phyloP scores from a whole-genome alignment of 768 basidiomycete genomes.

The Porphyrellus cyaneotinctus region DNA sequence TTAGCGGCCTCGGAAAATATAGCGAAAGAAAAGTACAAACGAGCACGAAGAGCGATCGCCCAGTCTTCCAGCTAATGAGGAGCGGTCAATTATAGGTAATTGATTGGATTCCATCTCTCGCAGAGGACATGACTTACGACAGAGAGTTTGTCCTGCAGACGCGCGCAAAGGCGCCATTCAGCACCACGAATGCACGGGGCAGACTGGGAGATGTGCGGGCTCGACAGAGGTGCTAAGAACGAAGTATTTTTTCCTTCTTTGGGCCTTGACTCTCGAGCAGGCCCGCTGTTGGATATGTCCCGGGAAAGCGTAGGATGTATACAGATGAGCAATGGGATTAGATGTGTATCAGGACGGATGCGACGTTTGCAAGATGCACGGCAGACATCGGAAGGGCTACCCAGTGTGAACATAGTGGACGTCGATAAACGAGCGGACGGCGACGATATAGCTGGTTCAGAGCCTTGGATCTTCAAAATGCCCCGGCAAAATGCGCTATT shows the following conservation, averaged over 20 bases:
- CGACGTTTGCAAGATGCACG: too few species aligned
- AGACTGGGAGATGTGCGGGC: too few species aligned
- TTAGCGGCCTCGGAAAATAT: background rate
- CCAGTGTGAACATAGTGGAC: background rate
- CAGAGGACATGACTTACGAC: slow-evolving; percentile 3
- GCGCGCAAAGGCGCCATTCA: background rate
- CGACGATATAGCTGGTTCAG: too few species aligned
- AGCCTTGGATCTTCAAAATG: background rate
- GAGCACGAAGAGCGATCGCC: background rate
- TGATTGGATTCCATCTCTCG: background rate
- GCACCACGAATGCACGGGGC: too few species aligned
- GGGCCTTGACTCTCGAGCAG: too few species aligned
- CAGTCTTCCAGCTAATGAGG: slow-evolving; percentile 5
- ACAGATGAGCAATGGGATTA: too few species aligned
- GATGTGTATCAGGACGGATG: too few species aligned
- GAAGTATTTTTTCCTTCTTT: too few species aligned
- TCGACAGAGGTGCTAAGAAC: too few species aligned
- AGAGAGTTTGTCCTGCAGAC: background rate
- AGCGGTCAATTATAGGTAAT: background rate
- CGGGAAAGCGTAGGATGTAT: too few species aligned
- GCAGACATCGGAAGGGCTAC: too few species aligned
- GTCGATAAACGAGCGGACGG: background rate
- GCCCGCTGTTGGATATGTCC: too few species aligned
- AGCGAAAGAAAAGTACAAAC: background rate
- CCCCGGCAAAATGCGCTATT: background rate